Evolutionary conservation across 1,139 yeast genomes (phyloP), one percentile per base, ranked within the genome.

Genomic region (Zygoascus sp.): DNA sequence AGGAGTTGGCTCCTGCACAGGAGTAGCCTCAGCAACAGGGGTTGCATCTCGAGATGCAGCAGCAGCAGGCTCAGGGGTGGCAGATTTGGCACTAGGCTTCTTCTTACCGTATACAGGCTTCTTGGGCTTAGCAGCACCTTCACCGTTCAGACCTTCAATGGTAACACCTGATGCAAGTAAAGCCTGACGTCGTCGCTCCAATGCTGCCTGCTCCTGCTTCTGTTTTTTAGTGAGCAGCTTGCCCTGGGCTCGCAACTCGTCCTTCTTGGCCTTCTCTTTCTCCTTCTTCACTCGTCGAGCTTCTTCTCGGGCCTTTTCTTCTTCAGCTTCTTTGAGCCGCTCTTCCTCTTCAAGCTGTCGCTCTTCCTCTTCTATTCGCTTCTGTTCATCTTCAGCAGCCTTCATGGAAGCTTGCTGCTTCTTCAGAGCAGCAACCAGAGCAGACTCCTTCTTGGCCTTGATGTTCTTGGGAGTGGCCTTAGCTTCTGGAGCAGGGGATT

Each of bases 171-270:
- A 73, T 50, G 83, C 83, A 56, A 92, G 75, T 57, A 92, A 75
- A 59, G 84, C 92, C 57, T 86, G 83, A 67, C 95, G 86, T 72
- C 97, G 87, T 65, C 86, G 84, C 63, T 92, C 97, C 61, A 83
- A 80, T 42, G 83, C 69, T 50, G 82, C 86, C 73, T 86, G 85
- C 64, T 89, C 96, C 68, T 90, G 97, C 69, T 86, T 88, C 73
- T 92, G 98, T 65, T 90, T 92, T 73, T 87, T 92, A 51, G 97
- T 86, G 64, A 71, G 59, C 15, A 67, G 65, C 50, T 70, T 92
- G 61, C 99, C 99, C 68, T 90, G 96, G 21, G 96, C 95, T 70
- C 87, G 86, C 79, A 62, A 81, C 61, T 92, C 97, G 62, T 83
- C 92, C 62, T 87, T 96, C 66, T 81, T 88, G 72, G 82, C 86